Evolutionary conservation across 2,329 filamentous ascomycete genomes (phyloP), one percentile per base, ranked within the genome.

Genomic region (Dactylellina cionopaga): DNA sequence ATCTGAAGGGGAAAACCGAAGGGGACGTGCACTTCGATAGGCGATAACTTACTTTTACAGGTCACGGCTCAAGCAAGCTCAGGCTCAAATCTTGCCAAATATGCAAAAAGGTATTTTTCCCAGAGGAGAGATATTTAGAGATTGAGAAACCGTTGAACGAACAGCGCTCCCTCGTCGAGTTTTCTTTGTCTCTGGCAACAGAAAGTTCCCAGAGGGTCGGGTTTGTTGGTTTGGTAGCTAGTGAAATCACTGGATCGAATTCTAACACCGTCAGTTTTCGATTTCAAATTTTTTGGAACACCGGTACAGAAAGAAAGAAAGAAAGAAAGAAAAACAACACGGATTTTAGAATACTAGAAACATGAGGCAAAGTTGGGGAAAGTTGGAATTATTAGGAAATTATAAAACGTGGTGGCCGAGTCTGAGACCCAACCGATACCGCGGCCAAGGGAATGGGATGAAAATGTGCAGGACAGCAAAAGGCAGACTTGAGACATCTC

Each of bases 31-130:
- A 22, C 58, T 43, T 58, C 33, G 35, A 64, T 58, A 63, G 66
- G 58, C 58, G 58, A 71, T 71, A 64, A 64, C 66, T 71, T 54
- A 64, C 66, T 64, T 58, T 46, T 46, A 52, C 52, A 64, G 37
- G 35, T 33, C n/a, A 24, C 65, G 39, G 43, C 44, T 58, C 39
- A 17, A n/a, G n/a, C n/a, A n/a, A n/a, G n/a, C n/a, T n/a, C n/a
- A n/a, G n/a, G n/a, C n/a, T n/a, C n/a, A n/a, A n/a, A n/a, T n/a
- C 29, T 41, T 22, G 41, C 51, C 51, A 64, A 59, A 49, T 7
- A 43, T 27, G 25, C 44, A 27, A 19, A 15, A 35, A n/a, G 19
- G 47, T 13, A 35, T 4, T 17, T 47, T 41, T 43, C 13, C 51
- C 33, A 41, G 35, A 56, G 9, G 33, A 29, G n/a, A n/a, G n/a